Evolutionary conservation across 495 filamentous ascomycete genomes (phyloP).

Genomic region (Rusavskia elegans): DNA sequence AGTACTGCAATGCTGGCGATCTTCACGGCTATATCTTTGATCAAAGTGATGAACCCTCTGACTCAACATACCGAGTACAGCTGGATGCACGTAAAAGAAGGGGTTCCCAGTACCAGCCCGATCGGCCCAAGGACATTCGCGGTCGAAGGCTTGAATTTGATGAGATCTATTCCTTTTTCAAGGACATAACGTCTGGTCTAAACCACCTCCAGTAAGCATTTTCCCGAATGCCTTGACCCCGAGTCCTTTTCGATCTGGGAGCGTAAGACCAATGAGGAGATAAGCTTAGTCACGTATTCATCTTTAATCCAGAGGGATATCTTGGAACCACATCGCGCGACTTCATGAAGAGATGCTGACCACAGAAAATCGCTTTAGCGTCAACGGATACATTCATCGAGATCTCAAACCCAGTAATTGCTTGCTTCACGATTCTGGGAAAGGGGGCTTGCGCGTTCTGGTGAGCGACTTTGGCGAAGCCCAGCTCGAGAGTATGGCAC

Average conservation of each 20-base stretch:
- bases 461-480: constrained; percentile 98
- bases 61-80: constrained; percentile 41
- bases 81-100: constrained; percentile 75
- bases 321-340: too few relatives aligned
- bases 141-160: constrained; percentile 62
- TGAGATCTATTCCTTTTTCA: constrained; percentile 92
- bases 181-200: constrained; percentile 83
- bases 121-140: constrained; percentile 29
- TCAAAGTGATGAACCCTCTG: constrained; percentile 40
- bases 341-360: too few relatives aligned
- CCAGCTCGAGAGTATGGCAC: constrained; percentile 59
- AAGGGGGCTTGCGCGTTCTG: constrained; percentile 49
- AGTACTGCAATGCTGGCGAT: constrained; percentile 95
- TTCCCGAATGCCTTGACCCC: too few relatives aligned
- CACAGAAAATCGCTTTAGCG: constrained; percentile 5
- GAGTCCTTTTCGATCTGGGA: too few relatives aligned
- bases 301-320: too few relatives aligned
- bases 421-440: constrained; percentile 60
- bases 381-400: constrained; percentile 88
- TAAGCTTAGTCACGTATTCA: too few relatives aligned
- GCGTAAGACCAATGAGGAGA: too few relatives aligned
- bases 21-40: constrained; percentile 69
- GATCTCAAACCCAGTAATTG: constrained; percentile 96
- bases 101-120: constrained; percentile 47
- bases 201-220: constrained; percentile 54